A percentile compares a stretch with the other conserved stretches of the same genome.
Evolutionary conservation across 2,329 filamentous ascomycete genomes (phyloP).

Genomic region (Penicillium occitanis): DNA sequence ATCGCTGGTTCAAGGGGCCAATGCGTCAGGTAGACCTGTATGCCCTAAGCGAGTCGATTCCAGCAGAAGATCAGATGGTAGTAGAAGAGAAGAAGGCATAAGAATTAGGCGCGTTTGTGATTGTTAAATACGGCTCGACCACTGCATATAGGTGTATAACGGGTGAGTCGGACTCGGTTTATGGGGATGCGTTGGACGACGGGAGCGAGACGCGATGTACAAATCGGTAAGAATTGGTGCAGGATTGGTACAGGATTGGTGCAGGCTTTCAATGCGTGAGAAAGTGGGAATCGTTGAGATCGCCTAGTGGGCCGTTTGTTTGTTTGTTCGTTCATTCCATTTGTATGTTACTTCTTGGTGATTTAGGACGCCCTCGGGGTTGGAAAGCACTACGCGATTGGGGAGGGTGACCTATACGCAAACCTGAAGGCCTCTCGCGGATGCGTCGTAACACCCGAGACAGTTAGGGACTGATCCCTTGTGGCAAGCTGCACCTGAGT

Average conservation of each 20-base stretch:
- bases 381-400: too few relatives aligned
- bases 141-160: not conserved
- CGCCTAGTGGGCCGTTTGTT: too few relatives aligned
- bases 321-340: too few relatives aligned
- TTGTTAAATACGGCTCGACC: not conserved
- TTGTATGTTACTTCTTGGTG: too few relatives aligned
- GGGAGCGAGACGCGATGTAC: not conserved
- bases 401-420: too few relatives aligned
- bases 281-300: not conserved
- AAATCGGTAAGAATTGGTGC: not conserved
- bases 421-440: too few relatives aligned
- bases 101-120: not conserved
- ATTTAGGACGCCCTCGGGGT: too few relatives aligned
- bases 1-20: conserved; percentile 18
- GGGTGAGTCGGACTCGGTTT: not conserved
- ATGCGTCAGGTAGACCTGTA: conserved; percentile 13
- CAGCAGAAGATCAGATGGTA: not conserved
- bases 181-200: not conserved
- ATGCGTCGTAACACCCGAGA: too few relatives aligned
- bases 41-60: not conserved
- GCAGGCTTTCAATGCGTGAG: not conserved
- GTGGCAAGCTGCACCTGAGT: not conserved
- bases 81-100: not conserved
- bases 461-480: too few relatives aligned
- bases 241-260: not conserved